Evolutionary conservation across 2,329 filamentous ascomycete species (phyloP), one percentile per base, ranked within the genome.

Genomic region (Fusarium neocosmosporiellum): DNA sequence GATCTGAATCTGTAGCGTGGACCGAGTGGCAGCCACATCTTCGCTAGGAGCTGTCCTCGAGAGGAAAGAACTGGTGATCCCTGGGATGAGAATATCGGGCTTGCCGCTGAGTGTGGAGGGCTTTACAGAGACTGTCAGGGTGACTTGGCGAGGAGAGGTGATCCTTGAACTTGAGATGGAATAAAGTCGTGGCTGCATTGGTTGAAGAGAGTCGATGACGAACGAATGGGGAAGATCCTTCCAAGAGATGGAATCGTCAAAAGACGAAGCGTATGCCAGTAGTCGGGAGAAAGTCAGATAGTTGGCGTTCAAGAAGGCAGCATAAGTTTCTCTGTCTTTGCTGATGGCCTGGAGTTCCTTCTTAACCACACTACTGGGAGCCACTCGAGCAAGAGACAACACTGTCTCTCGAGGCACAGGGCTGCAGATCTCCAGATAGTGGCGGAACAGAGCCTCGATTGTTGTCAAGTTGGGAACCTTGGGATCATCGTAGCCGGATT

Each of bases 41-140:
- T 55, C 10, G 13, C 36, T 29, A 2, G 60, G 48, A 0, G 6
- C 6, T 5, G 46, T 29, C 24, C 10, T 37, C 0, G 59, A 34
- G 13, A 71, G 55, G 4, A 61, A 60, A 13, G 63, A 59, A 34
- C 66, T 71, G 13, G 53, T 43, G 14, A 71, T 34, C 0, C 69
- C 69, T 2, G 69, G 63, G 14, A 69, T 71, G 5, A 37, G 9
- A 14, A 36, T 18, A 3, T 39, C 34, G 3, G 66, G 39, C 2
- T 34, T 31, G 6, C 29, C 54, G n/a, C 27, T 2, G 0, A 71
- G 18, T 2, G 39, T 37, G 5, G 62, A 68, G 11, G 69, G 63
- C 16, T 71, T 69, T 5, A 69, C 59, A 0, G 66, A 63, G 4
- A 69, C 63, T 0, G 69, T 57, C 2, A 69, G 50, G 7, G 59